phyloP scores from a whole-genome alignment of 495 filamentous ascomycete species.

The Podospora comata region DNA sequence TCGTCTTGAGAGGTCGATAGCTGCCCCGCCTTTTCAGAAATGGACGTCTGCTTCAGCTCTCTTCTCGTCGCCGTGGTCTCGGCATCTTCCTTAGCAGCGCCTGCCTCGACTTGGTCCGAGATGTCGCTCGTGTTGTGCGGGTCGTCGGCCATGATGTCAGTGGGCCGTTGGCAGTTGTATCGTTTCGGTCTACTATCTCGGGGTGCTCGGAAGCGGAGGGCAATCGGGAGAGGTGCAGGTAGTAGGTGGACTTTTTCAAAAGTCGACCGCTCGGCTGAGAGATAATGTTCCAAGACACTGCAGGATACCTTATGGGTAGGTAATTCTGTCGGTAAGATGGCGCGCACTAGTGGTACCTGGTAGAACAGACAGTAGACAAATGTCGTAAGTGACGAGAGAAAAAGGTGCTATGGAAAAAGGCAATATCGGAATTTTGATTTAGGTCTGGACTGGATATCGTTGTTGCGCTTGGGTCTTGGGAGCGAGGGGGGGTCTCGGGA shows the following conservation, averaged over 20 bases:
- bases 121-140: conserved; percentile 35
- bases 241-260: neutral
- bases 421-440: conserved; percentile 13
- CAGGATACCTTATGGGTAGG: neutral
- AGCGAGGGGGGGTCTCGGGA: neutral
- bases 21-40: conserved; percentile 46
- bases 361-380: neutral
- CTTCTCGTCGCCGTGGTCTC: conserved; percentile 54
- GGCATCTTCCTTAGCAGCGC: conserved; percentile 45
- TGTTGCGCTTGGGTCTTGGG: conserved; percentile 15
- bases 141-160: conserved; percentile 40
- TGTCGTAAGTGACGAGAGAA: neutral
- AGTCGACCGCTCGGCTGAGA: neutral
- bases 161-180: conserved; percentile 7
- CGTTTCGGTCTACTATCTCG: conserved; percentile 5
- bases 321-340: neutral
- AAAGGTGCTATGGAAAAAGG: neutral
- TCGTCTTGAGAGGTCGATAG: conserved; percentile 20
- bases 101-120: conserved; percentile 28
- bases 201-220: neutral
- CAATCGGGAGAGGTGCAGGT: neutral
- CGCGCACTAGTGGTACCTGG: neutral
- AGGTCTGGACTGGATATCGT: conserved; percentile 14
- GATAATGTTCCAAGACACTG: neutral
- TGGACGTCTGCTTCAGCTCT: conserved; percentile 53